phyloP scores from a whole-genome alignment of 2,329 filamentous ascomycete genomes.

The Curvularia sp. region DNA sequence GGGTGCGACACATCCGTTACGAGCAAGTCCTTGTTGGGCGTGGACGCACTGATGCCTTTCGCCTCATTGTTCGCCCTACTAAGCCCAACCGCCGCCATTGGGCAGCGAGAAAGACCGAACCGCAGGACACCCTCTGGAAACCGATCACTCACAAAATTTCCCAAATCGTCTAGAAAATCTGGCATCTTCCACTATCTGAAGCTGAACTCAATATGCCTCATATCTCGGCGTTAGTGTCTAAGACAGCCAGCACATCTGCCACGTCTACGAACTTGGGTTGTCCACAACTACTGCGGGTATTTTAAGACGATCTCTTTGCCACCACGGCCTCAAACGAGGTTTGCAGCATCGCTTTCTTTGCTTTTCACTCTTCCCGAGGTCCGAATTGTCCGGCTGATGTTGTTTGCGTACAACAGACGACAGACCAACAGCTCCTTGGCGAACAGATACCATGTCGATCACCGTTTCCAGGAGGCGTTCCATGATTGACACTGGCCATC shows the following conservation, averaged over 20 bases:
- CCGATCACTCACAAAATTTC: constrained; percentile 15
- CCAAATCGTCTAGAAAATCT: constrained; percentile 14
- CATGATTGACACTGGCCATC: constrained; percentile 11
- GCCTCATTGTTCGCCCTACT: constrained; percentile 41
- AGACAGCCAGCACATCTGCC: constrained; percentile 28
- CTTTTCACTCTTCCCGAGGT: constrained; percentile 7
- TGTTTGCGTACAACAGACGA: constrained; percentile 10
- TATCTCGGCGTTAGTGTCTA: constrained; percentile 12
- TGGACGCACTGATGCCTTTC: constrained; percentile 38
- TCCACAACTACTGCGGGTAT: constrained; percentile 15
- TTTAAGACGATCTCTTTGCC: constrained; percentile 41
- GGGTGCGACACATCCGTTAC: constrained; percentile 15
- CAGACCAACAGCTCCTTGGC: constrained; percentile 20
- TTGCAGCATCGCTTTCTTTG: constrained; percentile 12
- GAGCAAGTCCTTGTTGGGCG: constrained; percentile 31
- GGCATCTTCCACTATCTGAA: constrained; percentile 11
- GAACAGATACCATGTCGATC: constrained; percentile 24
- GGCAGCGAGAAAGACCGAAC: constrained; percentile 34
- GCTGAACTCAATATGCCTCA: constrained; percentile 15
- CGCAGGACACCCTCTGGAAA: constrained; percentile 20
- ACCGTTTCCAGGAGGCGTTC: constrained; percentile 18
- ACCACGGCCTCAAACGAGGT: constrained; percentile 17
- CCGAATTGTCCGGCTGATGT: constrained; percentile 5
- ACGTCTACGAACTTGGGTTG: constrained; percentile 25
- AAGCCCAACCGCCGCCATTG: constrained; percentile 38